Evolutionary conservation across 2,329 filamentous ascomycete genomes (phyloP).

Genomic region (Xylariaceae sp.): DNA sequence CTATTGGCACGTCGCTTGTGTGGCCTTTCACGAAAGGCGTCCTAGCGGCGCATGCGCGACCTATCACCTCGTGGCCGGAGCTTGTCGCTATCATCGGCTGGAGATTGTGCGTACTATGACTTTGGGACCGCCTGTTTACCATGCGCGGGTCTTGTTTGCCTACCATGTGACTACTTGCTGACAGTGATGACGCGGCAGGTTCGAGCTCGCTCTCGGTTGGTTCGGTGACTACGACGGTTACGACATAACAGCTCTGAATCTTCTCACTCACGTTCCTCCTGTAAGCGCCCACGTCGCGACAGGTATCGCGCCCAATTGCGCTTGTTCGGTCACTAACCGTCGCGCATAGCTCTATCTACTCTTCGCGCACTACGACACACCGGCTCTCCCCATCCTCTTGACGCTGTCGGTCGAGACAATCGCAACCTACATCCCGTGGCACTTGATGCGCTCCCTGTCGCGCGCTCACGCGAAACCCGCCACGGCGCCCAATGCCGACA

Average conservation of each 20-base stretch:
- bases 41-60: conserved; percentile 63
- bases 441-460: conserved; percentile 66
- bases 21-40: conserved; percentile 60
- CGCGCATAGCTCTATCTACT: conserved; percentile 63
- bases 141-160: too few species aligned
- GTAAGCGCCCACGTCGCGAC: conserved; percentile 37
- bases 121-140: too few species aligned
- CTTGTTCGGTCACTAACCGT: background rate
- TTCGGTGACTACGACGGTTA: conserved; percentile 68
- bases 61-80: conserved; percentile 58
- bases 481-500: conserved; percentile 56
- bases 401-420: conserved; percentile 65
- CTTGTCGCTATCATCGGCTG: conserved; percentile 51
- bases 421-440: conserved; percentile 69
- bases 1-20: conserved; percentile 59
- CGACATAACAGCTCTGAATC: conserved; percentile 61
- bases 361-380: conserved; percentile 71
- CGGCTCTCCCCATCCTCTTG: conserved; percentile 54
- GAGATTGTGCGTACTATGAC: conserved; percentile 47
- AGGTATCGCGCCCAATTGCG: background rate
- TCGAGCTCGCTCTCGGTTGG: conserved; percentile 72
- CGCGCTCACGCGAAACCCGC: conserved; percentile 56
- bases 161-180: conserved; percentile 32
- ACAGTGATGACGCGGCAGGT: conserved; percentile 44
- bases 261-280: conserved; percentile 71